These are phyloP conservation scores for Diutina mesorugosa DNA, from an alignment of 1,139 yeast genomes.

Conservation along the genomic window DNA sequence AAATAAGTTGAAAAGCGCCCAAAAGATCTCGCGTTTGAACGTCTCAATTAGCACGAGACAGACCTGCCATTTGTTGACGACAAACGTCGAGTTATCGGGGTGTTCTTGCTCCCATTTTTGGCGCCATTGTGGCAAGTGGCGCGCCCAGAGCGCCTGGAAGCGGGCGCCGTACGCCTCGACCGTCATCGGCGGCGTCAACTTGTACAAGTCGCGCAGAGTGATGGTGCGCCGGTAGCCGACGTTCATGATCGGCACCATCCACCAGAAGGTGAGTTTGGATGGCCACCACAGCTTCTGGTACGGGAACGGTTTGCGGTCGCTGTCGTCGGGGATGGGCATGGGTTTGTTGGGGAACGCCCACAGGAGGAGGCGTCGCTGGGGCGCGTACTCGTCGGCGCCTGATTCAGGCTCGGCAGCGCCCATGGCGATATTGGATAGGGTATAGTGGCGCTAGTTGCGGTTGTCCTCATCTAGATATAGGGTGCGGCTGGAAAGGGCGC, in stretches of 20 bases:
- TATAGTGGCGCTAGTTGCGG: background rate
- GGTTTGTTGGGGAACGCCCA: constrained; percentile 22
- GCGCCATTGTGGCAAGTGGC: background rate
- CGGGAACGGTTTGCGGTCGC: constrained; percentile 29
- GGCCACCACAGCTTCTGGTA: background rate
- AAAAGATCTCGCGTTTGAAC: background rate
- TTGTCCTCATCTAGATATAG: background rate
- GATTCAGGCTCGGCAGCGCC: background rate
- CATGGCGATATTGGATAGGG: background rate
- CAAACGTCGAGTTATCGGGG: background rate
- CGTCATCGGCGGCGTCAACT: constrained; percentile 35
- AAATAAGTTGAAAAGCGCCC: background rate
- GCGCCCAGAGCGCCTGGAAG: constrained; percentile 9
- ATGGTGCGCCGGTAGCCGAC: constrained; percentile 61
- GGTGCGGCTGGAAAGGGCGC: background rate
- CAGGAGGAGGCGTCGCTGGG: constrained; percentile 19
- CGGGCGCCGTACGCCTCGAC: constrained; percentile 31
- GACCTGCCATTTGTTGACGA: background rate
- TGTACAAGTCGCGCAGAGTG: constrained; percentile 48
- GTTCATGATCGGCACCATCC: constrained; percentile 34
- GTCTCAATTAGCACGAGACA: background rate
- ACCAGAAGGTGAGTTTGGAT: constrained; percentile 30
- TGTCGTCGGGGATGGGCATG: constrained; percentile 40
- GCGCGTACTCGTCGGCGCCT: background rate
- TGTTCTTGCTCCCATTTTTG: constrained; percentile 14